Conservation (phyloP, 768 basidiomycete genomes). For the Mycena metata region DNA sequence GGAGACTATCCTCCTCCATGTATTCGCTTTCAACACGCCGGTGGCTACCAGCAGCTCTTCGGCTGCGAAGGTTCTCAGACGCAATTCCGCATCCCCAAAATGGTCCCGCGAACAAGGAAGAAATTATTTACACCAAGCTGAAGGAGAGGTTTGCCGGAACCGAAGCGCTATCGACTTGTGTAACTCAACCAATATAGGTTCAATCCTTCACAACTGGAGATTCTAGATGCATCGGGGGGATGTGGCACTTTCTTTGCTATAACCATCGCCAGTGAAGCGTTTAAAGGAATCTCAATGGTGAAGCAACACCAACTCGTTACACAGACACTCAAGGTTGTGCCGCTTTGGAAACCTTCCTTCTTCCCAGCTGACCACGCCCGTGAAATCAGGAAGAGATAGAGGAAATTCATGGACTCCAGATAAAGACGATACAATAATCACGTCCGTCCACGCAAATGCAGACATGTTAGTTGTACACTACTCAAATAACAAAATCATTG, state of each 20-base stretch:
- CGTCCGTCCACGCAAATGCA: constrained; percentile 21
- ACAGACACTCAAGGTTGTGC: constrained; percentile 71
- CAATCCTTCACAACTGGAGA: constrained; percentile 82
- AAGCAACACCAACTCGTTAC: constrained; percentile 97
- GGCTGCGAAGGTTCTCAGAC: constrained; percentile 49
- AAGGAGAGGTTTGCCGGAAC: constrained; percentile 53
- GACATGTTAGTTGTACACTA: constrained; percentile 13
- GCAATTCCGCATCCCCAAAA: constrained; percentile 34
- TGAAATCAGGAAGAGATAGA: constrained; percentile 89
- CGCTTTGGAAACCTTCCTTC: too few species aligned
- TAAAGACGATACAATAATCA: constrained; percentile 50
- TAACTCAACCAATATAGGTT: constrained; percentile 54
- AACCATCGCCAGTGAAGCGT: constrained; percentile 84
- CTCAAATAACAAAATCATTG: too few species aligned
- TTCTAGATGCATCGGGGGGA: constrained; percentile 97
- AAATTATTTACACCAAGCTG: constrained; percentile 79
- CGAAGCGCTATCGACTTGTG: background rate
- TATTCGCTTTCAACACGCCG: constrained; percentile 53
- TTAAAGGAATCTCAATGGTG: constrained; percentile 87
- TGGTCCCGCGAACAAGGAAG: constrained; percentile 72
- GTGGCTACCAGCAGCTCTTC: constrained; percentile 44
- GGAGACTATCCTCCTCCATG: constrained; percentile 45
- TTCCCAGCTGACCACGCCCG: constrained; percentile 61
- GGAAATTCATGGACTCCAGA: constrained; percentile 91
- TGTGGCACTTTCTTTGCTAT: constrained; percentile 99